Percentiles rank a stretch among this genome's conserved stretches.
Conservation (phyloP, 2,329 filamentous ascomycete species). For the Penicillium thymicola region DNA sequence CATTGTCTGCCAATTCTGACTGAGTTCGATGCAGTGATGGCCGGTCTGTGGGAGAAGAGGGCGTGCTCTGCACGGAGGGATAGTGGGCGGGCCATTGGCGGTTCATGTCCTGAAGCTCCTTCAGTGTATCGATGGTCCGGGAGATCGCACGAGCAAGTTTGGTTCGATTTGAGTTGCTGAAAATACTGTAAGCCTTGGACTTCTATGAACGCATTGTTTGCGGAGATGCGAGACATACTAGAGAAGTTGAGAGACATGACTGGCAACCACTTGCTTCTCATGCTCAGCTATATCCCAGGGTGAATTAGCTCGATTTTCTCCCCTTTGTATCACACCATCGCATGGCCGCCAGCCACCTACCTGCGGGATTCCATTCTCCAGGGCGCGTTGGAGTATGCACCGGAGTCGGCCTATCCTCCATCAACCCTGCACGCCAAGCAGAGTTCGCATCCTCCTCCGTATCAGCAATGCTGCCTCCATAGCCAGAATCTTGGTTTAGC, state of each 20-base stretch:
- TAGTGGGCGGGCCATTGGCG: constrained; percentile 91
- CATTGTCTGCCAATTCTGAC: constrained; percentile 31
- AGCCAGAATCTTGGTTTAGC: constrained; percentile 85
- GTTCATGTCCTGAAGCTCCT: constrained; percentile 84
- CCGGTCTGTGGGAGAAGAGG: constrained; percentile 31
- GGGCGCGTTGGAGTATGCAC: constrained; percentile 51
- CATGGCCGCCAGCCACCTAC: constrained; percentile 22
- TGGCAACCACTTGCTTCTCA: constrained; percentile 67
- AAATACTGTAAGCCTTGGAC: constrained; percentile 18
- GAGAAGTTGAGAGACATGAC: constrained; percentile 86
- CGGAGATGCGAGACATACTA: constrained; percentile 51
- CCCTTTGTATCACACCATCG: not conserved
- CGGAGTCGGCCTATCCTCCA: constrained; percentile 57
- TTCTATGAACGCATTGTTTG: not conserved
- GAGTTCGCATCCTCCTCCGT: constrained; percentile 42
- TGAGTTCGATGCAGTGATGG: constrained; percentile 37
- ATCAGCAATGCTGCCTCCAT: constrained; percentile 73
- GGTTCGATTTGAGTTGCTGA: constrained; percentile 77
- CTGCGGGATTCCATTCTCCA: constrained; percentile 48
- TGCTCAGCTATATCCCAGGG: constrained; percentile 49
- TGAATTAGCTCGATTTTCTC: constrained; percentile 14
- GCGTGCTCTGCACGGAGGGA: constrained; percentile 57
- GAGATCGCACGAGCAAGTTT: constrained; percentile 85
- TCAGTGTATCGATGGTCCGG: constrained; percentile 77
- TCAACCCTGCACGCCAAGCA: constrained; percentile 55